Evolutionary conservation across 345 rosid species (phyloP).

Genomic region (Eucalyptus cloeziana): DNA sequence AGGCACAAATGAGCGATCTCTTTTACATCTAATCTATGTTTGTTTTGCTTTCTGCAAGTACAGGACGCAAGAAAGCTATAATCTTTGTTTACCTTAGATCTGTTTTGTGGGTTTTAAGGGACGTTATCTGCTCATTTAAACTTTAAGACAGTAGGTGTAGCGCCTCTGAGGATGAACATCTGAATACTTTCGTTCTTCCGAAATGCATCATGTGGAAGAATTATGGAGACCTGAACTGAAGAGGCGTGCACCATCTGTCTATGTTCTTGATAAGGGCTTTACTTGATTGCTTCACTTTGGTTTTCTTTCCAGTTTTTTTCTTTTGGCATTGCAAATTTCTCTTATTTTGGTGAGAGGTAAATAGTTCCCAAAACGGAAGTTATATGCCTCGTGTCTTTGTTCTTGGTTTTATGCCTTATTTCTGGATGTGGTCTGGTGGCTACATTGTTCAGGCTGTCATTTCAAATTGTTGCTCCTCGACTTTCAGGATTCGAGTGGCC

Average conservation of each 20-base stretch:
- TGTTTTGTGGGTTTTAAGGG: not conserved
- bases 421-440: not conserved
- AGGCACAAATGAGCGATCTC: not conserved
- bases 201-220: not conserved
- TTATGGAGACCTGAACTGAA: slow-evolving; percentile 3
- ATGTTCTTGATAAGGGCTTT: not conserved
- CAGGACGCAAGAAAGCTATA: not conserved
- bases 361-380: not conserved
- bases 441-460: not conserved
- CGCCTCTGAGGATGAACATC: not conserved
- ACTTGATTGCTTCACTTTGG: not conserved
- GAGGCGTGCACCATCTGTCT: not conserved
- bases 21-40: not conserved
- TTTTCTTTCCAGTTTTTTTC: not conserved
- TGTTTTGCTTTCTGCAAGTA: not conserved
- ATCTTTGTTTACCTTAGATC: not conserved
- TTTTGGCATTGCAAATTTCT: not conserved
- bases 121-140: not conserved
- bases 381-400: not conserved
- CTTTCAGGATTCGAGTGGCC: not conserved
- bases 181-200: slow-evolving; percentile 11
- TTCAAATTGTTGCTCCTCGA: not conserved
- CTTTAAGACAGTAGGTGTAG: not conserved
- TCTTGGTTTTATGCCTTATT: not conserved
- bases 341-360: not conserved